phyloP scores from a whole-genome alignment of 345 rosid species.

The Eucalyptus pumila region DNA sequence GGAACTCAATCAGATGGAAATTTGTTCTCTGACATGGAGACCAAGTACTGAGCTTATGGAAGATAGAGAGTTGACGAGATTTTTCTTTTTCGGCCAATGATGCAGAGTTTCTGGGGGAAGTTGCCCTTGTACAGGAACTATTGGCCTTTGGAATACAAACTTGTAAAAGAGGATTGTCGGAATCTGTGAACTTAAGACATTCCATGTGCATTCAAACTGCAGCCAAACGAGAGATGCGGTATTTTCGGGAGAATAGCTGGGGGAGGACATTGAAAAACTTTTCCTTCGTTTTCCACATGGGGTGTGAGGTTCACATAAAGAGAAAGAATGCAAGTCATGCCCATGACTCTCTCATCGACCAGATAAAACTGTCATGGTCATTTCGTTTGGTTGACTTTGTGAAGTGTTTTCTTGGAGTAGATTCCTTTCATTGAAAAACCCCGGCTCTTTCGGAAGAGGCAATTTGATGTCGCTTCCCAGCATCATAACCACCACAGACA shows the following conservation, averaged over 20 bases:
- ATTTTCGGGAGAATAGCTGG: neutral
- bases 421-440: conserved; percentile 3
- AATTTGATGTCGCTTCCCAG: neutral
- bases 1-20: neutral
- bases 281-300: neutral
- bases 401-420: neutral
- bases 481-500: conserved; percentile 30
- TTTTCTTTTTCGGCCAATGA: neutral
- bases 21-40: neutral
- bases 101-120: neutral
- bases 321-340: neutral
- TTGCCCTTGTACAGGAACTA: neutral
- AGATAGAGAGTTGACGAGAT: neutral
- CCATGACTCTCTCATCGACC: neutral
- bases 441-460: conserved; percentile 32
- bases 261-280: neutral
- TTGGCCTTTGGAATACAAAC: neutral
- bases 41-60: neutral
- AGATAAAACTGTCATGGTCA: neutral
- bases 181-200: neutral
- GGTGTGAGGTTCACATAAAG: neutral
- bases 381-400: neutral
- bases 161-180: neutral
- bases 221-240: neutral
- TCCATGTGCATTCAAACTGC: neutral